Conservation (phyloP, 257 asterid genomes). For the Phtheirospermum japonicum region DNA sequence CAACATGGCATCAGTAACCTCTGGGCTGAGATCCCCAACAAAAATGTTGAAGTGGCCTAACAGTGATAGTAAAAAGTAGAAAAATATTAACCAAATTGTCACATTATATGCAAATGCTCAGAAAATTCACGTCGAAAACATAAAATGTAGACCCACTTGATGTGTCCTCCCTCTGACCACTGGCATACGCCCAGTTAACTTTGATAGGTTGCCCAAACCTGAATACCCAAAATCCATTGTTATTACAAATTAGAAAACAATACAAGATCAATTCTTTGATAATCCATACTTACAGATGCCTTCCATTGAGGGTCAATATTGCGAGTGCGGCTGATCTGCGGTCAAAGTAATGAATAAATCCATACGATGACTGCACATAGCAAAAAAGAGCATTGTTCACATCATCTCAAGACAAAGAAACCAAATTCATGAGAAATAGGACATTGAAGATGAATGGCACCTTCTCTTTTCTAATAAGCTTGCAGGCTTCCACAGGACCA, state of each 20-base stretch:
- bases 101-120: constrained; percentile 16
- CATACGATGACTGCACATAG: constrained; percentile 61
- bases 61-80: constrained; percentile 3
- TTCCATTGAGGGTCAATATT: constrained; percentile 50
- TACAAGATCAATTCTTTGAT: constrained; percentile 5
- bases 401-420: constrained; percentile 21
- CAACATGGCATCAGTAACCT: constrained; percentile 89
- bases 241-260: constrained; percentile 11
- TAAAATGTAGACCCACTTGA: constrained; percentile 48
- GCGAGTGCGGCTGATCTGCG: constrained; percentile 64
- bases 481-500: constrained; percentile 86
- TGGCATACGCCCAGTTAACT: constrained; percentile 92
- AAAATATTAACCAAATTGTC: not conserved
- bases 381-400: constrained; percentile 23
- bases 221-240: constrained; percentile 26
- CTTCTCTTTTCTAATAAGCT: constrained; percentile 88
- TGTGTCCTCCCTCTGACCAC: constrained; percentile 96
- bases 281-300: constrained; percentile 62
- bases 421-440: constrained; percentile 8
- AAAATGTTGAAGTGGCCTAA: constrained; percentile 83
- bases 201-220: constrained; percentile 98
- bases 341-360: constrained; percentile 60
- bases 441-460: constrained; percentile 33
- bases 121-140: constrained; percentile 13
- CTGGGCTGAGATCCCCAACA: constrained; percentile 95